phyloP scores from a whole-genome alignment of 2,329 filamentous ascomycete genomes.

The Beauveria australis region DNA sequence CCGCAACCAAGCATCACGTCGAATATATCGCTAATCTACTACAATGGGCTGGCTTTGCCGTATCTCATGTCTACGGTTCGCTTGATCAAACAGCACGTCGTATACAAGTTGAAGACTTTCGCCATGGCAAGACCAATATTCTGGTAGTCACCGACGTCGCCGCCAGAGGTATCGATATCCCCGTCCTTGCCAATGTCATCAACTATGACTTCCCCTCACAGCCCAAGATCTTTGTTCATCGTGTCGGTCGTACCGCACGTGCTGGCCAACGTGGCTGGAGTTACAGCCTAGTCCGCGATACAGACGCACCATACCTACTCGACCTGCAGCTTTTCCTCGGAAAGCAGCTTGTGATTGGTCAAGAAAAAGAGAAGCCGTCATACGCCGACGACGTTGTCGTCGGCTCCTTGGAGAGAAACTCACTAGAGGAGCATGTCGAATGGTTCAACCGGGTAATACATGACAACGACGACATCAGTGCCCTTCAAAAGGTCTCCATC shows the following conservation, averaged over 20 bases:
- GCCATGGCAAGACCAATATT: slow-evolving; percentile 76
- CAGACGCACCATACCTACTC: slow-evolving; percentile 83
- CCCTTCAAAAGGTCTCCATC: slow-evolving; percentile 62
- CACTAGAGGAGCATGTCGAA: slow-evolving; percentile 69
- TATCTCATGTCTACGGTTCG: slow-evolving; percentile 90
- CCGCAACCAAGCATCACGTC: slow-evolving; percentile 93
- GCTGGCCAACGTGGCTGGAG: slow-evolving; percentile 90
- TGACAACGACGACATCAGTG: slow-evolving; percentile 65
- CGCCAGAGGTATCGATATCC: slow-evolving; percentile 95
- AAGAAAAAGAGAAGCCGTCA: slow-evolving; percentile 53
- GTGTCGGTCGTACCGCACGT: slow-evolving; percentile 90
- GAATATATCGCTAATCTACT: slow-evolving; percentile 84
- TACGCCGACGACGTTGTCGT: slow-evolving; percentile 80
- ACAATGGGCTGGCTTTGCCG: slow-evolving; percentile 72
- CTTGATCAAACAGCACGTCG: slow-evolving; percentile 90
- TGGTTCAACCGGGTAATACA: slow-evolving; percentile 72
- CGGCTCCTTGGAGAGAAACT: slow-evolving; percentile 64
- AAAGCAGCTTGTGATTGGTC: slow-evolving; percentile 71
- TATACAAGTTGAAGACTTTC: slow-evolving; percentile 85
- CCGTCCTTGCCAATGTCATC: slow-evolving; percentile 90
- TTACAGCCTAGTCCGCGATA: slow-evolving; percentile 83
- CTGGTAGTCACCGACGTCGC: slow-evolving; percentile 95
- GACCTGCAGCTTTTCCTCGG: slow-evolving; percentile 92
- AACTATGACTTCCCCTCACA: slow-evolving; percentile 98
- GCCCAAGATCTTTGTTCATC: slow-evolving; percentile 92